Evolutionary conservation across 768 basidiomycete species (phyloP), one percentile per base, ranked within the genome.

Genomic region (Lyophyllum semitale): DNA sequence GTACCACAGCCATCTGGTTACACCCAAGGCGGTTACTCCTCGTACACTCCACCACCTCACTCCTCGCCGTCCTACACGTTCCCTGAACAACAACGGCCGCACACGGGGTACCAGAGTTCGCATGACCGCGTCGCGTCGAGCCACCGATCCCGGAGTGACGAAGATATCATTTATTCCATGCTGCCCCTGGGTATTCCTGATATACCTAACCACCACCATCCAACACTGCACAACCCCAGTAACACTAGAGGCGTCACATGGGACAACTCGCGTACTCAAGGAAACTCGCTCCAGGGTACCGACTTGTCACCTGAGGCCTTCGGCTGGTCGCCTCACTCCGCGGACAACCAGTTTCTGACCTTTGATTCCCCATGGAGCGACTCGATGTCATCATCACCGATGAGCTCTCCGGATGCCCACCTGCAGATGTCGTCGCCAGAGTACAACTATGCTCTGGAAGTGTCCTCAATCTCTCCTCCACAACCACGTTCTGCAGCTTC

Each of bases 381-480:
- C 41, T 58, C 69, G 11, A 45, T 72, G 43, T 57, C 69, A 18
- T 57, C 69, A 18, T 66, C 69, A 12, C 48, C 64, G 0, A 59
- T 68, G 20, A 66, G 59, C 38, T 62, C 67, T 13, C 62, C 71
- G 11, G 56, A 53, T 44, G 46, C 50, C 20, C 53, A 43, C n/a
- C 38, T 53, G 23, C 32, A 25, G 11, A 22, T 57, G 26, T 37
- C 60, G 26, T 37, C 60, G 62, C 22, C 59, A 62, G 65, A 64
- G 7, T 67, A 63, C 48, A 58, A 63, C 32, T 71, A 70, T 38
- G 63, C 69, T 22, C 63, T 71, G 49, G 68, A 71, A 7, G 53
- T 75, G 29, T 75, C 72, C 25, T 70, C 72, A 1, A 58, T 68
- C 3, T 65, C 71, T 6, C 70, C 75, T 12, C 75, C 71, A 17